Evolutionary conservation across 2,329 filamentous ascomycete genomes (phyloP).

Genomic region (Xenosphaeropsis pyriputrescens): DNA sequence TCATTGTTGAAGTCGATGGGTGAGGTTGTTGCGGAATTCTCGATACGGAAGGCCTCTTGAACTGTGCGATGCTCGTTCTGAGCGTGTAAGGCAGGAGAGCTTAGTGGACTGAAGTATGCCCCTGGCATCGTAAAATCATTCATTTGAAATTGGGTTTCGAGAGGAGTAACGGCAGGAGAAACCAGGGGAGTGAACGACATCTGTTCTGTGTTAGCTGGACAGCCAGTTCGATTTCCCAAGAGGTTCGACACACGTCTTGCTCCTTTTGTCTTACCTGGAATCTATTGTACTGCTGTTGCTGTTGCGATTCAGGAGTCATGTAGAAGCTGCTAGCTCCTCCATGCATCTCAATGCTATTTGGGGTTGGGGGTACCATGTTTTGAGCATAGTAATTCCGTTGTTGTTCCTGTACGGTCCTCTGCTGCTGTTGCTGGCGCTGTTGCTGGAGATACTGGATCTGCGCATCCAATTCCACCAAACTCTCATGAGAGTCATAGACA

Average conservation of each 20-base stretch:
- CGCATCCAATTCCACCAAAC: constrained; percentile 45
- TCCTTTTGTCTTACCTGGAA: constrained; percentile 47
- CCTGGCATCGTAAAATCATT: constrained; percentile 42
- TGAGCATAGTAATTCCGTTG: constrained; percentile 35
- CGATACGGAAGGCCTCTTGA: constrained; percentile 22
- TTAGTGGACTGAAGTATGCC: constrained; percentile 71
- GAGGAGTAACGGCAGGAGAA: constrained; percentile 70
- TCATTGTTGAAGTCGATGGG: constrained; percentile 16
- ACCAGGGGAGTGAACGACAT: constrained; percentile 70
- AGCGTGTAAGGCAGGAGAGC: constrained; percentile 65
- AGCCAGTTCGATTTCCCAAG: too few species aligned
- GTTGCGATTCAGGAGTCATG: constrained; percentile 34
- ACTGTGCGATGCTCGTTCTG: constrained; percentile 37
- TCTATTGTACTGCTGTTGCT: constrained; percentile 49
- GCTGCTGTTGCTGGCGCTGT: constrained; percentile 44
- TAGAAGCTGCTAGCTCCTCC: constrained; percentile 37
- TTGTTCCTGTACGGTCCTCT: constrained; percentile 28
- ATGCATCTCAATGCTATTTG: constrained; percentile 67
- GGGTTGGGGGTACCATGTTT: constrained; percentile 61
- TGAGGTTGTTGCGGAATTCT: constrained; percentile 16
- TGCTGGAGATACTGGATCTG: constrained; percentile 53
- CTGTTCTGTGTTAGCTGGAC: constrained; percentile 19
- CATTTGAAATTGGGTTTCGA: constrained; percentile 51
- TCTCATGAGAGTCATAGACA: constrained; percentile 31
- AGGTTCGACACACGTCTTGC: constrained; percentile 36